Evolutionary conservation across 257 asterid genomes (phyloP).

Genomic region (Nicotiana paniculata): DNA sequence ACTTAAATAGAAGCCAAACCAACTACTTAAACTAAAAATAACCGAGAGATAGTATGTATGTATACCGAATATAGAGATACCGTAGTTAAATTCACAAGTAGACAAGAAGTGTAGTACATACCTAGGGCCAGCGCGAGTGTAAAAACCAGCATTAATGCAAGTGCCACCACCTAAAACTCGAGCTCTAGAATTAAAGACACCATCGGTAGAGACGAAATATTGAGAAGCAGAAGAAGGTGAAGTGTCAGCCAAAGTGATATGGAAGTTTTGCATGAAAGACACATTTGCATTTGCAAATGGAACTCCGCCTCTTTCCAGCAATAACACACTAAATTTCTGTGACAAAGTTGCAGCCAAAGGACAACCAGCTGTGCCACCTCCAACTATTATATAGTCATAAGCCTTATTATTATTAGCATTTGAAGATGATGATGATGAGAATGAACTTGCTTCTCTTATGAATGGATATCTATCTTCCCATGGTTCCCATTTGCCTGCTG

Average conservation of each 20-base stretch:
- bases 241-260: slow-evolving; percentile 64
- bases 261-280: slow-evolving; percentile 80
- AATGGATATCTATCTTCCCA: slow-evolving; percentile 35
- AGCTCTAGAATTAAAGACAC: slow-evolving; percentile 78
- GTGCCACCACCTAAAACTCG: slow-evolving; percentile 92
- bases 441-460: slow-evolving; percentile 31
- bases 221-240: slow-evolving; percentile 86
- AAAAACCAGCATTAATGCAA: slow-evolving; percentile 84
- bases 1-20: no score
- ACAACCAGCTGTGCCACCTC: slow-evolving; percentile 98
- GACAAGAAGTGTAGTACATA: background rate
- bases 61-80: no score
- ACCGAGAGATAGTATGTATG: no score
- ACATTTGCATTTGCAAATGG: slow-evolving; percentile 80
- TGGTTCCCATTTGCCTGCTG: background rate
- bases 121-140: slow-evolving; percentile 88
- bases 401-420: background rate
- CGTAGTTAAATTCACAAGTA: no score
- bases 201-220: slow-evolving; percentile 81
- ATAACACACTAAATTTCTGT: slow-evolving; percentile 56
- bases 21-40: no score
- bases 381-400: slow-evolving; percentile 79
- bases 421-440: slow-evolving; percentile 17
- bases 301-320: slow-evolving; percentile 87
- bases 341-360: slow-evolving; percentile 89